A percentile compares a stretch with the other conserved stretches of the same genome.
Conservation (phyloP, 805 yeast species). For the Kazachstania africana region DNA sequence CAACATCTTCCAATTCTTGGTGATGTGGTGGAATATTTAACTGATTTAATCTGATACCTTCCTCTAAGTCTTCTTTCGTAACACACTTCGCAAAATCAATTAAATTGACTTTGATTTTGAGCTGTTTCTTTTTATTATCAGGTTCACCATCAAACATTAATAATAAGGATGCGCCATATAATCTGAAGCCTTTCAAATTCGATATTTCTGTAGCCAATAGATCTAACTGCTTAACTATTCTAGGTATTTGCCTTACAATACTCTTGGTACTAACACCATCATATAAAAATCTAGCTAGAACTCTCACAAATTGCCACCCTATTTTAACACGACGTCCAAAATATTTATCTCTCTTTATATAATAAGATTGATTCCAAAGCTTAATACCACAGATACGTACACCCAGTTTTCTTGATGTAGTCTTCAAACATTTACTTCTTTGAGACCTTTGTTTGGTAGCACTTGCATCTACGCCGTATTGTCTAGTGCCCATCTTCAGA, state of each 20-base stretch:
- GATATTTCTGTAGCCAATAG: slow-evolving; percentile 46
- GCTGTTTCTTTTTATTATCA: slow-evolving; percentile 8
- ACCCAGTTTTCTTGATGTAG: slow-evolving; percentile 76
- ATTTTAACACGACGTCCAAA: slow-evolving; percentile 69
- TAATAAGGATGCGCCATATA: slow-evolving; percentile 83
- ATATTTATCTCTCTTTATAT: slow-evolving; percentile 75
- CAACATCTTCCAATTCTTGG: slow-evolving; percentile 54
- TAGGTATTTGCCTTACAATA: slow-evolving; percentile 55
- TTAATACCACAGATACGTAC: slow-evolving; percentile 94
- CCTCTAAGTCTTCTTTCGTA: slow-evolving; percentile 42
- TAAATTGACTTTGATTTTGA: slow-evolving; percentile 43
- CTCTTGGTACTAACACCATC: slow-evolving; percentile 55
- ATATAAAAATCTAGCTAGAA: slow-evolving; percentile 65
- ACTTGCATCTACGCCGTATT: slow-evolving; percentile 90
- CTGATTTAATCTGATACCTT: slow-evolving; percentile 21
- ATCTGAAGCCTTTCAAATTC: slow-evolving; percentile 59
- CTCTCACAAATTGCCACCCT: slow-evolving; percentile 68
- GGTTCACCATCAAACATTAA: slow-evolving; percentile 72
- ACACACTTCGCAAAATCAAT: slow-evolving; percentile 95
- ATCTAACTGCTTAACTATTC: slow-evolving; percentile 45
- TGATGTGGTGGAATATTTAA: slow-evolving; percentile 64
- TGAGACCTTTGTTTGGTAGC: slow-evolving; percentile 66
- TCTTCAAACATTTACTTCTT: slow-evolving; percentile 62
- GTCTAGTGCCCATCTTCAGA: slow-evolving; percentile 96
- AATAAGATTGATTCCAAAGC: slow-evolving; percentile 50